These are phyloP conservation scores for Cryphonectria nitschkei DNA, from an alignment of 2,329 filamentous ascomycete species.

Conservation along the genomic window DNA sequence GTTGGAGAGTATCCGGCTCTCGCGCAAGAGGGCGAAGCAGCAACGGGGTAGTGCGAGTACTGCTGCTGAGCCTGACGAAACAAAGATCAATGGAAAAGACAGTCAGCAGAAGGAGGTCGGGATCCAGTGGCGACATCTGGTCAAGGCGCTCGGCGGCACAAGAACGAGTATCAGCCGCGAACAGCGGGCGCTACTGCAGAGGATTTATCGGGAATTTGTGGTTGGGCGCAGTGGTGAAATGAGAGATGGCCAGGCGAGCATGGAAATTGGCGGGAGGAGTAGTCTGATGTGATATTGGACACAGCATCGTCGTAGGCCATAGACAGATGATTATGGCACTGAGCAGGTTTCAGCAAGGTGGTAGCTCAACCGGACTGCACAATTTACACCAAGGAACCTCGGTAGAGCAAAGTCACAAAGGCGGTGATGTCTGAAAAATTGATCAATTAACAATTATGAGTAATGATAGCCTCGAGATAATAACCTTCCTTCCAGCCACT, in stretches of 20 bases:
- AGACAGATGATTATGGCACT: not conserved
- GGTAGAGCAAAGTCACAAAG: too few relatives aligned
- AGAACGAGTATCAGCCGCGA: slow-evolving; percentile 80
- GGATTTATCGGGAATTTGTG: slow-evolving; percentile 92
- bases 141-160: slow-evolving; percentile 75
- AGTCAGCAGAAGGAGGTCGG: slow-evolving; percentile 65
- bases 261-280: slow-evolving; percentile 87
- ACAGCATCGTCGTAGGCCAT: not conserved
- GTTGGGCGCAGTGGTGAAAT: slow-evolving; percentile 92
- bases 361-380: too few relatives aligned
- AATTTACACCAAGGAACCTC: too few relatives aligned
- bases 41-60: slow-evolving; percentile 39
- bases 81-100: slow-evolving; percentile 29
- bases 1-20: slow-evolving; percentile 75
- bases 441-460: too few relatives aligned
- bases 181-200: slow-evolving; percentile 73
- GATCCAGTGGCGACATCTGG: slow-evolving; percentile 82
- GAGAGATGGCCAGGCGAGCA: slow-evolving; percentile 88
- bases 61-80: slow-evolving; percentile 35
- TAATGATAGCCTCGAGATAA: too few relatives aligned
- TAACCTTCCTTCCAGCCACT: too few relatives aligned
- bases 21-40: slow-evolving; percentile 66
- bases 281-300: slow-evolving; percentile 77
- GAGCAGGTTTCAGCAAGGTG: too few relatives aligned
- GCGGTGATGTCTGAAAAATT: too few relatives aligned